These are phyloP conservation scores for Cyberlindnera mrakii DNA, from an alignment of 805 yeast genomes.

Conservation along the genomic window DNA sequence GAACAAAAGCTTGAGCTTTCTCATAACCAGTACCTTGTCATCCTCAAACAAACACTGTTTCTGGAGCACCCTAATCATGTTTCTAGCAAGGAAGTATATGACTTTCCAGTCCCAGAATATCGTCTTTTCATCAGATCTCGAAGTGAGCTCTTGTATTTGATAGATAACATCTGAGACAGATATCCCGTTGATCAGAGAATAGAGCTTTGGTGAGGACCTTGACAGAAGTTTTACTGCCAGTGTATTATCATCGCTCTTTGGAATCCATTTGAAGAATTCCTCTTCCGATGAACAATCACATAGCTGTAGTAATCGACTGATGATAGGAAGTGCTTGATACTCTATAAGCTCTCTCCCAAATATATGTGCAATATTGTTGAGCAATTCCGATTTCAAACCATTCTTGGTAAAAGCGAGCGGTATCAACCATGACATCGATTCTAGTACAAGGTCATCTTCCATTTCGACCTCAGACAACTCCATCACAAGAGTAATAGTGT, in stretches of 20 bases:
- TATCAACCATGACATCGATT: slow-evolving; percentile 33
- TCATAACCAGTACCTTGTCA: slow-evolving; percentile 23
- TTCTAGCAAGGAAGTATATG: slow-evolving; percentile 34
- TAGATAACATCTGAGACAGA: slow-evolving; percentile 12
- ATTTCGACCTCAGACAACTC: neutral
- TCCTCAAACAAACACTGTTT: slow-evolving; percentile 17
- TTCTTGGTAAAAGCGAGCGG: slow-evolving; percentile 37
- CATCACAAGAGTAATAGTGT: neutral
- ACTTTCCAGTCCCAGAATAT: slow-evolving; percentile 31
- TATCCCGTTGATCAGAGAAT: slow-evolving; percentile 4
- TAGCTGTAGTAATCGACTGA: slow-evolving; percentile 31
- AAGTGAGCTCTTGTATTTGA: slow-evolving; percentile 5
- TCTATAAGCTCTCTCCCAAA: slow-evolving; percentile 16
- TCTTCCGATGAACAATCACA: slow-evolving; percentile 34
- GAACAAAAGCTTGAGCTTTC: slow-evolving; percentile 34
- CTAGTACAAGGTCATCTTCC: slow-evolving; percentile 22
- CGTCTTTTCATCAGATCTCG: slow-evolving; percentile 1
- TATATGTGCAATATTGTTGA: slow-evolving; percentile 11
- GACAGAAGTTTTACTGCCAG: slow-evolving; percentile 3
- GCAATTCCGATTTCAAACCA: slow-evolving; percentile 33
- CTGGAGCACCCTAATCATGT: slow-evolving; percentile 23
- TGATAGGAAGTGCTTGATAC: slow-evolving; percentile 26
- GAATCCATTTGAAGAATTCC: slow-evolving; percentile 11
- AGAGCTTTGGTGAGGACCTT: slow-evolving; percentile 4
- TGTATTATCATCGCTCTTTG: slow-evolving; percentile 4